These are phyloP conservation scores for Apiospora kogelbergensis DNA, from an alignment of 2,329 filamentous ascomycete genomes.

Conservation along the genomic window DNA sequence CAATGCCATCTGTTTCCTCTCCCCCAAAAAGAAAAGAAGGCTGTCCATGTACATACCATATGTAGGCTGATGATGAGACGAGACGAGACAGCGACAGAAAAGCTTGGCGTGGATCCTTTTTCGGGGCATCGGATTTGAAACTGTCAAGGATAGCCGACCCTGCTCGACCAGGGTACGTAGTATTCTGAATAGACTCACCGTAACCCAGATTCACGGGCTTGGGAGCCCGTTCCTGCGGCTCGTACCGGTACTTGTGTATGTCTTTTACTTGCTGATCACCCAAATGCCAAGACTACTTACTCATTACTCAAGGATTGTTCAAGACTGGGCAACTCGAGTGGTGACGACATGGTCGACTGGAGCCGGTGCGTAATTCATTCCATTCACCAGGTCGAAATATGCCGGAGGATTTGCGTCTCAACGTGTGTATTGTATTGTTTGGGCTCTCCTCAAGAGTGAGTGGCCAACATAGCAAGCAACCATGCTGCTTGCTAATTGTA, in stretches of 20 bases:
- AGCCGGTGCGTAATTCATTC: neutral
- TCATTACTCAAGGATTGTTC: neutral
- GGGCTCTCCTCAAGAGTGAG: neutral
- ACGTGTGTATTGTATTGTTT: slow-evolving; percentile 1
- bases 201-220: neutral
- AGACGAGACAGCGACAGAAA: slow-evolving; percentile 9
- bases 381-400: neutral
- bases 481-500: neutral
- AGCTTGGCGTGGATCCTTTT: slow-evolving; percentile 1
- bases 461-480: neutral
- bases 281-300: neutral
- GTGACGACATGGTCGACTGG: neutral
- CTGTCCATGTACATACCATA: too few relatives aligned
- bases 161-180: neutral
- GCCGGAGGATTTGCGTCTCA: neutral
- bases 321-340: neutral
- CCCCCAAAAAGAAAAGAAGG: neutral
- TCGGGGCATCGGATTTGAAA: slow-evolving; percentile 3
- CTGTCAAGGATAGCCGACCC: neutral
- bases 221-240: neutral
- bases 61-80: neutral
- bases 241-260: neutral
- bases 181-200: neutral
- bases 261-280: neutral
- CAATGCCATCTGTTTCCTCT: neutral